phyloP scores from a whole-genome alignment of 2,329 filamentous ascomycete genomes.

The Daldinia sp. region DNA sequence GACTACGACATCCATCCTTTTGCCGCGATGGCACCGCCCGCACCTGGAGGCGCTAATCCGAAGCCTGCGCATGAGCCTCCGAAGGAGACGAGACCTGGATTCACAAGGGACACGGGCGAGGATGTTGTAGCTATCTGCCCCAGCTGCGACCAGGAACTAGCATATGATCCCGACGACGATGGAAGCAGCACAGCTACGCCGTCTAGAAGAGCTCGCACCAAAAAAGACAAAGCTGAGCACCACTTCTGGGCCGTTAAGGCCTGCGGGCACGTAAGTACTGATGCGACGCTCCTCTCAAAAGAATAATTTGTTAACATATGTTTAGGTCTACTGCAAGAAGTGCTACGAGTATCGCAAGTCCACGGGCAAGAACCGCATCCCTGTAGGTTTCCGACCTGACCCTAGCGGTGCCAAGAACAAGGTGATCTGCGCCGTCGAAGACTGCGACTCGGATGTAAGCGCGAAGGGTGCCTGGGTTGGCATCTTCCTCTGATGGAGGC shows the following conservation, averaged over 20 bases:
- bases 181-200: conserved; percentile 51
- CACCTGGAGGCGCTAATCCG: conserved; percentile 42
- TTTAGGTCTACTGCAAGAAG: conserved; percentile 71
- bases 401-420: conserved; percentile 52
- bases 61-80: conserved; percentile 73
- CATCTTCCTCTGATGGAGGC: conserved; percentile 62
- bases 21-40: conserved; percentile 14
- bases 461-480: conserved; percentile 71
- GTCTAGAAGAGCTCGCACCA: conserved; percentile 58
- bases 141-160: conserved; percentile 86
- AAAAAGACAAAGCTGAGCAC: conserved; percentile 73
- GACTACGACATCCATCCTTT: conserved; percentile 47
- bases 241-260: conserved; percentile 93
- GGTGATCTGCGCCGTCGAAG: conserved; percentile 67
- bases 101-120: conserved; percentile 80
- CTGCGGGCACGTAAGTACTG: conserved; percentile 84
- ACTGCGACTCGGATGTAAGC: conserved; percentile 66
- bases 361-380: conserved; percentile 50
- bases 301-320: conserved; percentile 42
- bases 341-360: conserved; percentile 70
- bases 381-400: conserved; percentile 56
- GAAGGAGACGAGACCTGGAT: conserved; percentile 76
- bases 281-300: conserved; percentile 2
- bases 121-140: conserved; percentile 84
- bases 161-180: conserved; percentile 70